Conservation (phyloP, 305 asterid genomes). For the Striga hermonthica region DNA sequence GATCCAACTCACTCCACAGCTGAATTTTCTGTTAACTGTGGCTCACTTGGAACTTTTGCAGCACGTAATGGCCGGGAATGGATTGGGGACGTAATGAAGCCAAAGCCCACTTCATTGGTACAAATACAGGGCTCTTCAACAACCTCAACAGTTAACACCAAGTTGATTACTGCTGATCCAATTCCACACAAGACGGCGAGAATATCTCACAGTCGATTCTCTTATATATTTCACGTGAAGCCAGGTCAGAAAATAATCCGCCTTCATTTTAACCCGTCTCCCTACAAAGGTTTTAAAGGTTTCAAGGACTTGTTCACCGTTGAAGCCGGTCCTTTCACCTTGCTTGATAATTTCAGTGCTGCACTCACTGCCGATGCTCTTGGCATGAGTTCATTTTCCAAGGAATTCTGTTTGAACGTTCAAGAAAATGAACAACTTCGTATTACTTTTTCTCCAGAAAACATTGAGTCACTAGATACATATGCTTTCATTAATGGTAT, state of each 20-base stretch:
- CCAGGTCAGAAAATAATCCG: slow-evolving; percentile 42
- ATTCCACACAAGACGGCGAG: slow-evolving; percentile 37
- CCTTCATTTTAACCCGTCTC: slow-evolving; percentile 36
- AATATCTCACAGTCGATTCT: slow-evolving; percentile 31
- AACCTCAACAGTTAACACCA: slow-evolving; percentile 21
- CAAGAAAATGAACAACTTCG: slow-evolving; percentile 21
- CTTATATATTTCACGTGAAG: slow-evolving; percentile 31
- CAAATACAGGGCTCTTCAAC: slow-evolving; percentile 36
- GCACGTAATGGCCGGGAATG: slow-evolving; percentile 20
- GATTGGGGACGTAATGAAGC: slow-evolving; percentile 30
- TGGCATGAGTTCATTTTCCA: slow-evolving; percentile 29
- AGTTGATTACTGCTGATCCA: slow-evolving; percentile 20
- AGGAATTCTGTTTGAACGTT: slow-evolving; percentile 34
- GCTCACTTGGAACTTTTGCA: slow-evolving; percentile 8
- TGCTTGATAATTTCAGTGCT: slow-evolving; percentile 39
- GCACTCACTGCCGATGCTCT: slow-evolving; percentile 37
- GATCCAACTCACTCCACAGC: not conserved
- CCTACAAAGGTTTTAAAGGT: slow-evolving; percentile 30
- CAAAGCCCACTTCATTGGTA: slow-evolving; percentile 11
- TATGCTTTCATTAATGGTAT: slow-evolving; percentile 45
- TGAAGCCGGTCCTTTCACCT: slow-evolving; percentile 33
- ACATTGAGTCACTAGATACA: slow-evolving; percentile 20
- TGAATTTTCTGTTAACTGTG: slow-evolving; percentile 14
- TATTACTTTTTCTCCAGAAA: slow-evolving; percentile 29
- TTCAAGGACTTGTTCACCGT: slow-evolving; percentile 31